These are phyloP conservation scores for Microthlaspi erraticum DNA, from an alignment of 345 rosid genomes.

Conservation along the genomic window DNA sequence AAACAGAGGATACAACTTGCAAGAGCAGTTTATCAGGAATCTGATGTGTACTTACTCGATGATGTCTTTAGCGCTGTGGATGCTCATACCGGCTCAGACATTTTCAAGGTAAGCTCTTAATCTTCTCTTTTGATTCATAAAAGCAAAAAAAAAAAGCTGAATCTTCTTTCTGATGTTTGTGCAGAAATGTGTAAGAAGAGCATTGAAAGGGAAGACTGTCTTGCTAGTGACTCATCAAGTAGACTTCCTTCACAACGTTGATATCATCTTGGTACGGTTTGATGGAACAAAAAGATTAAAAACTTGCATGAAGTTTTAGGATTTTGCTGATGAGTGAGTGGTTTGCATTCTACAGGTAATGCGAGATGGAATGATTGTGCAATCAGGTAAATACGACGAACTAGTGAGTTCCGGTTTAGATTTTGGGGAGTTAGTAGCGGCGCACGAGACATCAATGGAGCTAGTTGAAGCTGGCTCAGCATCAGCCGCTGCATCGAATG, in stretches of 20 bases:
- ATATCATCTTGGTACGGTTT: constrained; percentile 64
- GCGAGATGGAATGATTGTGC: constrained; percentile 93
- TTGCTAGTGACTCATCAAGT: constrained; percentile 95
- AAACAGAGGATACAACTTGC: constrained; percentile 96
- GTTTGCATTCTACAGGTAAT: constrained; percentile 62
- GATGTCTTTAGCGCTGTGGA: constrained; percentile 98
- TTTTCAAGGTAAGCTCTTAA: constrained; percentile 65
- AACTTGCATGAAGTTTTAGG: neutral
- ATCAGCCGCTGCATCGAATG: constrained; percentile 32
- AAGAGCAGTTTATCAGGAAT: constrained; percentile 92
- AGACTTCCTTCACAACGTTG: constrained; percentile 89
- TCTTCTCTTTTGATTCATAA: neutral
- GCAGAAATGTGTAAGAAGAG: constrained; percentile 92
- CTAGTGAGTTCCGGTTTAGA: constrained; percentile 64
- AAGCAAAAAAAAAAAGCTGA: constrained; percentile 10
- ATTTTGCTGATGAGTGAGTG: constrained; percentile 21
- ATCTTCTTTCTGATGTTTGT: constrained; percentile 22
- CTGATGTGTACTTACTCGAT: constrained; percentile 87
- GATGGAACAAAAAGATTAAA: neutral
- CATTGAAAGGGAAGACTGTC: constrained; percentile 80
- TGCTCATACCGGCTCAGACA: constrained; percentile 95
- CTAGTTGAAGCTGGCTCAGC: constrained; percentile 65
- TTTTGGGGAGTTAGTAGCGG: constrained; percentile 77
- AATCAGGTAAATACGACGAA: constrained; percentile 78
- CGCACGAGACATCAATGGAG: constrained; percentile 90